Base-by-base conservation (phyloP, 1,284 basidiomycete genomes). In the Leccinum griseonigrum region DNA sequence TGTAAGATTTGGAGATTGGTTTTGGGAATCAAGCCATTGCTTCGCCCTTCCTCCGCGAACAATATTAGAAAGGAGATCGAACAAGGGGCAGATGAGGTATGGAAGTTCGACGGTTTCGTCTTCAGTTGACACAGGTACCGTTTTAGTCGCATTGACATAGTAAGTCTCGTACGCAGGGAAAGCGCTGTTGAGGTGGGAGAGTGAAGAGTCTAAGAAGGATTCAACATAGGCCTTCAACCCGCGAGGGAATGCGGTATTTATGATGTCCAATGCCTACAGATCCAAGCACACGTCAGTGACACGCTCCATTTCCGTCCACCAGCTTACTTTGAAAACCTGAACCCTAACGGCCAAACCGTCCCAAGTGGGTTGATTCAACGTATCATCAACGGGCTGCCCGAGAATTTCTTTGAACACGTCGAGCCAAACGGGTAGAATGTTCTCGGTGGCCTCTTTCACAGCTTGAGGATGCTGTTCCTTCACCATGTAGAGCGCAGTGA, bases 401-500 rank as follows among this genome's bases (percentile, higher is more conserved):
- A 97, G 78, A 8, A 97, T 80, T 14, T 87, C 85, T 63, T 85
- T 86, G 79, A 97, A 94, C 1, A 92, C 91, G 51, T 90, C 87
- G 14, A 97, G 78, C 97, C 97, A 99, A 13, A 89, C 82, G 0
- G 95, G 94, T 5, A 97, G 83, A 54, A 98, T 86, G 40, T 86
- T 84, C 32, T 85, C 85, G 13, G 87, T 85, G 0, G 95, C 94
- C 68, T 92, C 88, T 69, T 92, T 91, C 52, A 94, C 92, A 0
- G 92, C 85, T 56, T 91, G 86, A 0, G 95, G 93, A 68, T 95
- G 91, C 67, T 93, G 89, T 51, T 95, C 94, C 73, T 94, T 95
- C 62, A 98, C 94, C 88, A 96, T 98, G 76, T 90, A 95, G 18
- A 98, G 80, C 9, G 94, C 91, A 59, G 88, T 86, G 13, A 98